Percentiles rank a stretch among this genome's conserved stretches.
Evolutionary conservation across 345 rosid species (phyloP).

Genomic region (Brassica juncea): DNA sequence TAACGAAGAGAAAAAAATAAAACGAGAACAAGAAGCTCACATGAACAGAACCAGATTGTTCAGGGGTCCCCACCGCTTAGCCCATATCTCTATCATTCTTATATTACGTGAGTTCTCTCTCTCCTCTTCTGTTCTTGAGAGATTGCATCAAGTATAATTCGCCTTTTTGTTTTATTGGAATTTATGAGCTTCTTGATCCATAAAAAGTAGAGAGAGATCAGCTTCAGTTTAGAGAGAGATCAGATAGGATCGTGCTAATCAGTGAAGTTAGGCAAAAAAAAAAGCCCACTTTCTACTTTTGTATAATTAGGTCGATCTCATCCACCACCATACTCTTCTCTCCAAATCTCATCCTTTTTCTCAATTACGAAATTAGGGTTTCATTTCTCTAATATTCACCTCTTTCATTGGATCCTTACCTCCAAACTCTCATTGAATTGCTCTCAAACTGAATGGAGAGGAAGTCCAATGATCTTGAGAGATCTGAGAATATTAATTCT

Average conservation of each 20-base stretch:
- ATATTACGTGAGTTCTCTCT: slow-evolving; percentile 12
- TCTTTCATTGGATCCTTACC: background rate
- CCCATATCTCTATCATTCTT: slow-evolving; percentile 40
- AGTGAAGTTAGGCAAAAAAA: slow-evolving; percentile 40
- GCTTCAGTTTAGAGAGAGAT: slow-evolving; percentile 11
- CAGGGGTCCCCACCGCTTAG: slow-evolving; percentile 35
- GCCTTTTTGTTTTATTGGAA: slow-evolving; percentile 19
- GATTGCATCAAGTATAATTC: slow-evolving; percentile 4
- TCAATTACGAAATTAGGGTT: slow-evolving; percentile 34
- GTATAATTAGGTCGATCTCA: slow-evolving; percentile 46
- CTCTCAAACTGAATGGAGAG: background rate
- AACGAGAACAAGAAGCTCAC: slow-evolving; percentile 45
- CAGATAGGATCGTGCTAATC: slow-evolving; percentile 29
- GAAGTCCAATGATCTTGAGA: background rate
- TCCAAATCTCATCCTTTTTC: slow-evolving; percentile 8
- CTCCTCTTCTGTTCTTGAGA: slow-evolving; percentile 16
- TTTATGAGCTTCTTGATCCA: slow-evolving; percentile 10
- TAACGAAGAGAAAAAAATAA: slow-evolving; percentile 15
- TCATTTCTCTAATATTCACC: slow-evolving; percentile 8
- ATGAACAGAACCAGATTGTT: slow-evolving; percentile 46
- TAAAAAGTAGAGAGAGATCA: slow-evolving; percentile 24
- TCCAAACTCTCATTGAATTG: background rate
- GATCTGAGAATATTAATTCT: slow-evolving; percentile 2
- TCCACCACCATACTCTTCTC: slow-evolving; percentile 35
- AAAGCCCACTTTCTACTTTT: slow-evolving; percentile 32